Conservation (phyloP, 306 rosid genomes). For the Quillaja saponaria region DNA sequence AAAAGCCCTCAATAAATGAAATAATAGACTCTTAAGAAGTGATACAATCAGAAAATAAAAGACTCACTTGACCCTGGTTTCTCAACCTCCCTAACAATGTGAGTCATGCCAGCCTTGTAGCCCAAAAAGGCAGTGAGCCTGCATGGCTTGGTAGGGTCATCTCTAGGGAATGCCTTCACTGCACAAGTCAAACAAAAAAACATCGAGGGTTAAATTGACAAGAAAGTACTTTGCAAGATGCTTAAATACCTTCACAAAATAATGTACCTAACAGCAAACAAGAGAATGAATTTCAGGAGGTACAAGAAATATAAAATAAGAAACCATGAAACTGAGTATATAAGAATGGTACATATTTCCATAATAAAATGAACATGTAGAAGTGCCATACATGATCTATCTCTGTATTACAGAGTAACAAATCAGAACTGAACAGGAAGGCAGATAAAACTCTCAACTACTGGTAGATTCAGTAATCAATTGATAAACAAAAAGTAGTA, state of each 20-base stretch:
- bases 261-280: too few species aligned
- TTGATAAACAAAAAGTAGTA: not conserved
- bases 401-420: too few species aligned
- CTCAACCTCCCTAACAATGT: constrained; percentile 84
- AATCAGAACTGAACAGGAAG: too few species aligned
- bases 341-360: too few species aligned
- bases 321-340: too few species aligned
- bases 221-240: not conserved
- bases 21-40: not conserved
- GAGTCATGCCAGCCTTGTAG: constrained; percentile 93
- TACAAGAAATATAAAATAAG: too few species aligned
- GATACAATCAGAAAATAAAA: not conserved
- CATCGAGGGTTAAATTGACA: not conserved
- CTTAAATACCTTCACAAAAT: too few species aligned
- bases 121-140: constrained; percentile 74
- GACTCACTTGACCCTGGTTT: constrained; percentile 77
- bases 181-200: constrained; percentile 2
- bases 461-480: not conserved
- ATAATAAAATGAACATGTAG: too few species aligned
- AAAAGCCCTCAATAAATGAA: not conserved
- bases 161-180: constrained; percentile 94
- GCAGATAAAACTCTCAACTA: too few species aligned
- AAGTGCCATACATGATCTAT: too few species aligned
- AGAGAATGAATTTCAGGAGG: too few species aligned
- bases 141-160: constrained; percentile 66